Base-by-base conservation (phyloP, 139 green algal species). In the Spirogloea muscicola region DNA sequence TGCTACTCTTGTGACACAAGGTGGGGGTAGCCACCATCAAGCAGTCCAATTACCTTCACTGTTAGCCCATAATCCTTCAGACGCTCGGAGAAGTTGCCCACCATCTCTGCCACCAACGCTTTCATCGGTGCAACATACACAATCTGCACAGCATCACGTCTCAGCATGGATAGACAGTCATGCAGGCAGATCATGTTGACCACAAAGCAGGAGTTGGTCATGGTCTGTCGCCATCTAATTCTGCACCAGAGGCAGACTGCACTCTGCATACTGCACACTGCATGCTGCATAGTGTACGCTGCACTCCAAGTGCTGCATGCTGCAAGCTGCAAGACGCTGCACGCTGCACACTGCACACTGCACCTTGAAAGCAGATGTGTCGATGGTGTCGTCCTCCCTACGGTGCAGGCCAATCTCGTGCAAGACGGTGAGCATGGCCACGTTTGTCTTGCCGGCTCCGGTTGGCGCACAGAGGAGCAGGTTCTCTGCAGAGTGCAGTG, bases 51-150 rank as follows among this genome's bases (percentile, higher is more conserved):
- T 48, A 72, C 76, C 82, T 84, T 83, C 57, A 96, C 88, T 39
- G 76, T 71, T 3, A 87, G 16, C 27, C 82, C 82, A 41, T 85
- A 87, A 4, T 61, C 34, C 51, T 82, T 74, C 38, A 87, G 76
- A 13, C 82, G 49, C 9, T 84, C 44, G 1, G 52, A 51, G 16
- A 86, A 44, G 82, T 96, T 98, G 69, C 94, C 94, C 27, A 98
- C 94, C 90, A 98, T 95, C 88, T 98, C 94, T 13, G 94, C 92
- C 49, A 98, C 94, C 74, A 98, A 86, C 42, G 94, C 94, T 86
- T 97, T 97, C 94, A 98, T 98, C 57, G 94, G 94, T 10, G 94
- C 94, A 1, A 99, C 90, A 78, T 99, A 98, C 49, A 99, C 93
- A 29, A 97, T 91, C 84, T 96, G 97, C 88, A 98, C 97, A 1